Evolutionary conservation across 129 eudicot genomes (phyloP).

Genomic region (Smallanthus sonchifolius): DNA sequence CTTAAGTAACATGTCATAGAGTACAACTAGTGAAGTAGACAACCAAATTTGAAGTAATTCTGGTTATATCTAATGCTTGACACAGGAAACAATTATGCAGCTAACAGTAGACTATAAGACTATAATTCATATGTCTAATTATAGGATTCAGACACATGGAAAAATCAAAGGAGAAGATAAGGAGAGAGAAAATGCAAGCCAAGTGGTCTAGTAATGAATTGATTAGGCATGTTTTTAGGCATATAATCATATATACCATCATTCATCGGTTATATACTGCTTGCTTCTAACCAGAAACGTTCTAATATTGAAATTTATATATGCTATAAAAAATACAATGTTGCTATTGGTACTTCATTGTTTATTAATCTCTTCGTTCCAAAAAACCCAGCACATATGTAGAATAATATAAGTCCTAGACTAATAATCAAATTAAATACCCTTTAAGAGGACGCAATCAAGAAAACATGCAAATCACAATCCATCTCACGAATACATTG

Average conservation of each 20-base stretch:
- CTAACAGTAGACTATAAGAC: not conserved
- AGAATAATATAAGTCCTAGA: not conserved
- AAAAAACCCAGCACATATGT: no score
- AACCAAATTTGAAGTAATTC: not conserved
- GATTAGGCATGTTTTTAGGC: not conserved
- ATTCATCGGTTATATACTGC: not conserved
- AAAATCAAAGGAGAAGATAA: not conserved
- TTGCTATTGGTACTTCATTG: not conserved
- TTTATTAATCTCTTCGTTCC: no score
- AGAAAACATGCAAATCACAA: not conserved
- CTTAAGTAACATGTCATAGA: not conserved
- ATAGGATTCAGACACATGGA: not conserved
- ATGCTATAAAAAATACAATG: not conserved
- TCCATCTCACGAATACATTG: not conserved
- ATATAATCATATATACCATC: not conserved
- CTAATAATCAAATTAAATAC: not conserved
- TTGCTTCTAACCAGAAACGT: not conserved
- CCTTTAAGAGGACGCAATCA: not conserved
- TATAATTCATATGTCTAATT: not conserved
- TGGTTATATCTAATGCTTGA: not conserved
- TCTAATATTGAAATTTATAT: not conserved
- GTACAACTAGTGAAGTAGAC: not conserved
- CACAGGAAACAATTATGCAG: not conserved
- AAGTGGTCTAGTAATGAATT: not conserved
- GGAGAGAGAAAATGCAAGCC: not conserved